phyloP scores from a whole-genome alignment of 495 filamentous ascomycete genomes.

The Darksidea phi region DNA sequence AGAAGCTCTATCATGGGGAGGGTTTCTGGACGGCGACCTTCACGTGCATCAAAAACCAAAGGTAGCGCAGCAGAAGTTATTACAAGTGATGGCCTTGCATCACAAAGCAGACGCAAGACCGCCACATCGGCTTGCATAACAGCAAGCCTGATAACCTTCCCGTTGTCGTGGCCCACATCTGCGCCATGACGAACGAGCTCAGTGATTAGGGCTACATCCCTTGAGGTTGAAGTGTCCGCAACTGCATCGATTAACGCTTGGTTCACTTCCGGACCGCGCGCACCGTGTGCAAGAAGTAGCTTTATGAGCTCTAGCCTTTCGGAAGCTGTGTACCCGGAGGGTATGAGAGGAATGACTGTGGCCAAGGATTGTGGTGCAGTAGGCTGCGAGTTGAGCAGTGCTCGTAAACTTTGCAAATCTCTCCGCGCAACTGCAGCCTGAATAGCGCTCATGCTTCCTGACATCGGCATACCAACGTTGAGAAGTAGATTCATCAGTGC shows the following conservation, averaged over 20 bases:
- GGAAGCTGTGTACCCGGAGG: slow-evolving; percentile 2
- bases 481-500: slow-evolving; percentile 24
- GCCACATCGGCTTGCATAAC: slow-evolving; percentile 18
- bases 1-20: slow-evolving; percentile 26
- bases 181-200: slow-evolving; percentile 21
- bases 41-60: slow-evolving; percentile 11
- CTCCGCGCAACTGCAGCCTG: slow-evolving; percentile 14
- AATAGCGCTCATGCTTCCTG: slow-evolving; percentile 5
- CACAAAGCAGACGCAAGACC: slow-evolving; percentile 16
- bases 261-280: slow-evolving; percentile 21
- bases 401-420: slow-evolving; percentile 17
- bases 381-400: slow-evolving; percentile 7
- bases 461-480: slow-evolving; percentile 14
- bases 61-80: slow-evolving; percentile 21
- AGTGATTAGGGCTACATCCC: slow-evolving; percentile 23
- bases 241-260: slow-evolving; percentile 25
- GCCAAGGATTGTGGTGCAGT: slow-evolving; percentile 6
- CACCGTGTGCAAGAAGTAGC: slow-evolving; percentile 24
- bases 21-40: slow-evolving; percentile 3
- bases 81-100: slow-evolving; percentile 2
- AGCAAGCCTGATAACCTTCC: slow-evolving; percentile 20
- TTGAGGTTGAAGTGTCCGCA: slow-evolving; percentile 15
- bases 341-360: slow-evolving; percentile 19
- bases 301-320: slow-evolving; percentile 18
- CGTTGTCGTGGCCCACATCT: slow-evolving; percentile 20